Conservation (phyloP, 495 filamentous ascomycete genomes). For the Xylaria venustula region DNA sequence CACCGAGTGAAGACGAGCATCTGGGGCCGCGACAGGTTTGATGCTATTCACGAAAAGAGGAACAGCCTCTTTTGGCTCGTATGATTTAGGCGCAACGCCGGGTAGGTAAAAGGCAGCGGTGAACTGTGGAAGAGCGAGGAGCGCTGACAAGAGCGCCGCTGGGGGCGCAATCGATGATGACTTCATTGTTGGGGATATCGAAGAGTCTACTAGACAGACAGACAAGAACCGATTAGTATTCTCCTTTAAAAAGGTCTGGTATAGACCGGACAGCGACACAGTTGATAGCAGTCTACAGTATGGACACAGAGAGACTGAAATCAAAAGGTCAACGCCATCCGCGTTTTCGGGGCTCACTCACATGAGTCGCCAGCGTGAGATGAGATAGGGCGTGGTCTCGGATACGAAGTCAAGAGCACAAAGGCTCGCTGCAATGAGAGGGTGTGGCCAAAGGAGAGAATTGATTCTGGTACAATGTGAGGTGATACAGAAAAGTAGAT, state of each 20-base stretch:
- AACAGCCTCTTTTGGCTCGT: slow-evolving; percentile 71
- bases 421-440: neutral
- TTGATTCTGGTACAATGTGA: neutral
- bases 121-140: slow-evolving; percentile 50
- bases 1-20: slow-evolving; percentile 82
- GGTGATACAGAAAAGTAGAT: neutral
- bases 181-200: slow-evolving; percentile 38
- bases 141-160: slow-evolving; percentile 44
- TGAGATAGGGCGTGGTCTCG: slow-evolving; percentile 1
- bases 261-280: neutral
- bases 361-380: neutral
- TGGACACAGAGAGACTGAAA: neutral
- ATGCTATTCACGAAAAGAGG: slow-evolving; percentile 90
- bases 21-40: slow-evolving; percentile 75
- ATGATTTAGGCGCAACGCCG: slow-evolving; percentile 92
- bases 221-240: neutral
- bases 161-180: slow-evolving; percentile 45
- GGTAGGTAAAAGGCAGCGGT: slow-evolving; percentile 90
- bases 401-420: slow-evolving; percentile 4
- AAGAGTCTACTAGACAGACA: neutral
- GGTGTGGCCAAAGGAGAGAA: neutral
- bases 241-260: no score
- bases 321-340: neutral
- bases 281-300: no score
- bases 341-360: neutral